Evolutionary conservation across 768 basidiomycete genomes (phyloP).

Genomic region (Leccinellum luteum): DNA sequence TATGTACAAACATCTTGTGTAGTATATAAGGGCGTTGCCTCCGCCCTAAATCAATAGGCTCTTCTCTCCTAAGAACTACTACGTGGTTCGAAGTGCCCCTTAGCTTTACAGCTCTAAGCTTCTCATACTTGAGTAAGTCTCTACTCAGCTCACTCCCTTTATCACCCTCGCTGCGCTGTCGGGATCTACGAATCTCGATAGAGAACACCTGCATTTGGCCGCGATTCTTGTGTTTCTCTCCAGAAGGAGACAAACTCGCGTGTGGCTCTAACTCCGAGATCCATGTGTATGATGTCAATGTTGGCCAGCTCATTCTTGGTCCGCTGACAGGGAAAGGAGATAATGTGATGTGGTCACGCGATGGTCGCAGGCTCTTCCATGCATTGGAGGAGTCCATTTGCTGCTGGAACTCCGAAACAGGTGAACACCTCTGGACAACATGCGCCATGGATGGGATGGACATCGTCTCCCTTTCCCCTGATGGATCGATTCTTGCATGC

Average conservation of each 20-base stretch:
- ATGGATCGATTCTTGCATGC: not conserved
- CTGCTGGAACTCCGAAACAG: not conserved
- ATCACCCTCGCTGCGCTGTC: too few species aligned
- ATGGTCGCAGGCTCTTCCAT: not conserved
- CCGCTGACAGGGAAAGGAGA: not conserved
- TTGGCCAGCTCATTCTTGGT: not conserved
- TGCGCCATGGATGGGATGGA: accelerated
- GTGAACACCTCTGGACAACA: not conserved
- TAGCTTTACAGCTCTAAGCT: too few species aligned
- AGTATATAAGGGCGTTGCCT: too few species aligned
- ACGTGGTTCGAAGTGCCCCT: too few species aligned
- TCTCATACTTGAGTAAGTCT: too few species aligned
- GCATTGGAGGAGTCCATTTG: not conserved
- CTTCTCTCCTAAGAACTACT: too few species aligned
- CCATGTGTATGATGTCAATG: not conserved
- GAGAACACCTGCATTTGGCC: too few species aligned
- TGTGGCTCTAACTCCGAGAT: not conserved
- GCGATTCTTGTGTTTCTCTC: slow-evolving; percentile 6
- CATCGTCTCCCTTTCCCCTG: not conserved
- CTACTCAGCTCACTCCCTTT: too few species aligned
- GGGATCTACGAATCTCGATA: too few species aligned
- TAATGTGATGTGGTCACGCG: slow-evolving; percentile 1
- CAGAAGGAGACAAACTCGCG: not conserved
- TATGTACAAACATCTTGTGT: too few species aligned
- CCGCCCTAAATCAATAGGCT: too few species aligned